Percentiles rank a stretch among this genome's conserved stretches.
Conservation (phyloP, 768 basidiomycete species). For the Cystofilobasidium macerans region DNA sequence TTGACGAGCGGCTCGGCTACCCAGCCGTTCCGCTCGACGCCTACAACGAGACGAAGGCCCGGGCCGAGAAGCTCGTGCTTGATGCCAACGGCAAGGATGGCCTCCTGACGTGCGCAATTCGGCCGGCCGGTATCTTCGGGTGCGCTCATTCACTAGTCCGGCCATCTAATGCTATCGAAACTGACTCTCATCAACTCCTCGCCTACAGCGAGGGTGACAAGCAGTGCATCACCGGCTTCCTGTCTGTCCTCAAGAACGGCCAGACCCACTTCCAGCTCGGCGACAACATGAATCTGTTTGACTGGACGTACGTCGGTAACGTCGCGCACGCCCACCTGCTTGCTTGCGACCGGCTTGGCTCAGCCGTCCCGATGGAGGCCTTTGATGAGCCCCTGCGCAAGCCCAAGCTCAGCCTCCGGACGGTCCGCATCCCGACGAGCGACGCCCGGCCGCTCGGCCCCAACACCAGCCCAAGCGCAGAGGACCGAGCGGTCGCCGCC, state of each 20-base stretch:
- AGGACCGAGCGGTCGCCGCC: constrained; percentile 41
- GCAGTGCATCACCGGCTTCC: constrained; percentile 69
- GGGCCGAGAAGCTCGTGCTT: constrained; percentile 72
- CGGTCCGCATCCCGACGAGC: constrained; percentile 61
- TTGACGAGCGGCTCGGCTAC: constrained; percentile 73
- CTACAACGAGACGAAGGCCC: constrained; percentile 88
- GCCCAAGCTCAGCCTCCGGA: constrained; percentile 56
- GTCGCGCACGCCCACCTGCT: constrained; percentile 87
- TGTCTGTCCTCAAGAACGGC: constrained; percentile 61
- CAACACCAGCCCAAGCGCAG: constrained; percentile 49
- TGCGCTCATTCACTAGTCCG: constrained; percentile 40
- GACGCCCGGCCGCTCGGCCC: constrained; percentile 74
- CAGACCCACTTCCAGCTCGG: constrained; percentile 92
- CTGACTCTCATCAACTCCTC: not conserved
- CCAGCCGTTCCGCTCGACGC: constrained; percentile 70
- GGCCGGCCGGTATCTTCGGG: constrained; percentile 96
- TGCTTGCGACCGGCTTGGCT: constrained; percentile 69
- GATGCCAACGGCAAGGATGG: constrained; percentile 75
- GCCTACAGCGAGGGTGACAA: constrained; percentile 68
- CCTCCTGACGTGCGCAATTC: constrained; percentile 73
- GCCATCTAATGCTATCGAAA: not conserved
- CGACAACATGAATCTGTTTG: constrained; percentile 81
- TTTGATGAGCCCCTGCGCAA: constrained; percentile 46
- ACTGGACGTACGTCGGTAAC: constrained; percentile 95
- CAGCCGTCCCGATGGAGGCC: constrained; percentile 14